phyloP scores from a whole-genome alignment of 129 eudicot species.

The Pulicaria dysenterica region DNA sequence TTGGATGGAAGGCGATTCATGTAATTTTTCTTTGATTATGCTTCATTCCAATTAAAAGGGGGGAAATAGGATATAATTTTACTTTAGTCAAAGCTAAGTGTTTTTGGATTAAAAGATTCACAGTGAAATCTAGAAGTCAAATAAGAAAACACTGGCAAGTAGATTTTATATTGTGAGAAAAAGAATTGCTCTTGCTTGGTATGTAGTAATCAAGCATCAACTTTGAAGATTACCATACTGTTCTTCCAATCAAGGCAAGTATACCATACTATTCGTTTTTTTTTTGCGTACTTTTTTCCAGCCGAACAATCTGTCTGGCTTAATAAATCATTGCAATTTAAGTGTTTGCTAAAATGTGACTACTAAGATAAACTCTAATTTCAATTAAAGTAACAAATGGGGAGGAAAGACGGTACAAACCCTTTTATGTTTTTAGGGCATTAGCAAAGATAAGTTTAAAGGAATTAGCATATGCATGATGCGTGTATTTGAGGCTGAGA shows the following conservation, averaged over 20 bases:
- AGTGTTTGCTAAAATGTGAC: slow-evolving; percentile 18
- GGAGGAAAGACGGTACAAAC: no score
- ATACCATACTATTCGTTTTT: not conserved
- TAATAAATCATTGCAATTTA: not conserved
- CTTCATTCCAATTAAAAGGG: not conserved
- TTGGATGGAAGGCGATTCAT: slow-evolving; percentile 77
- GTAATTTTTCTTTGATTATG: not conserved
- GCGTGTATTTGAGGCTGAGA: no score
- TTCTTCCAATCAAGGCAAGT: slow-evolving; percentile 76
- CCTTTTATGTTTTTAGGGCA: no score
- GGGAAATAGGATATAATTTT: not conserved
- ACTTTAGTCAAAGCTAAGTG: not conserved
- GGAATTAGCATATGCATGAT: no score
- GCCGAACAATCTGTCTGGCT: not conserved
- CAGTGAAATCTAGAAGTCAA: no score
- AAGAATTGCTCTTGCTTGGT: no score
- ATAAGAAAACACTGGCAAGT: no score
- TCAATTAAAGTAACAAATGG: no score
- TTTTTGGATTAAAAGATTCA: not conserved
- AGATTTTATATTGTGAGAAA: no score
- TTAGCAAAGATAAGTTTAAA: no score
- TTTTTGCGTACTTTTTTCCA: not conserved
- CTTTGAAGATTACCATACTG: slow-evolving; percentile 46
- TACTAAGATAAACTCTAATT: no score
- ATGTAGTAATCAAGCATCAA: no score